A percentile compares a stretch with the other conserved stretches of the same genome.
phyloP scores from a whole-genome alignment of 495 filamentous ascomycete genomes.

The Penicillium riverlandense region DNA sequence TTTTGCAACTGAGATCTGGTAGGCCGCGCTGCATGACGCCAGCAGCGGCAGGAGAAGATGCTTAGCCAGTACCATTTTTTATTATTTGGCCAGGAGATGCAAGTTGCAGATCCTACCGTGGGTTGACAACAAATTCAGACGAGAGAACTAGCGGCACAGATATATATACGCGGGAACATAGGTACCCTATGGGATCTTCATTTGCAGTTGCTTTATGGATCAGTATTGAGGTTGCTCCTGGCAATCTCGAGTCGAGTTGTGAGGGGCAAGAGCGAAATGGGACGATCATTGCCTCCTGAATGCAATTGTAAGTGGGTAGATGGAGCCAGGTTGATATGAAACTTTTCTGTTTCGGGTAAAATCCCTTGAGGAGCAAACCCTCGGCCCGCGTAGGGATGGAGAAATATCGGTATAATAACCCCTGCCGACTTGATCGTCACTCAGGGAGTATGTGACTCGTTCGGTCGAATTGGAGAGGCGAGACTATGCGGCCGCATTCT shows the following conservation, averaged over 20 bases:
- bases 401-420: slow-evolving; percentile 8
- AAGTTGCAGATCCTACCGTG: slow-evolving; percentile 1
- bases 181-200: no score
- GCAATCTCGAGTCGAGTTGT: neutral
- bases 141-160: no score
- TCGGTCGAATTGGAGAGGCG: no score
- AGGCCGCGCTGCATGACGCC: slow-evolving; percentile 20
- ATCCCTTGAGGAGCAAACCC: slow-evolving; percentile 10
- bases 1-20: slow-evolving; percentile 33
- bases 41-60: slow-evolving; percentile 21
- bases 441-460: neutral
- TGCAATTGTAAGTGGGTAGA: neutral
- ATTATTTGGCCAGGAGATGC: neutral
- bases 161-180: no score
- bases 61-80: slow-evolving; percentile 13
- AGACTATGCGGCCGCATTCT: no score
- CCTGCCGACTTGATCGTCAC: no score
- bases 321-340: neutral
- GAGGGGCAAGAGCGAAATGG: neutral
- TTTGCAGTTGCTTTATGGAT: no score
- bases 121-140: neutral
- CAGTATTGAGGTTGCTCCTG: no score
- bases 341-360: slow-evolving; percentile 10
- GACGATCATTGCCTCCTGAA: slow-evolving; percentile 4
- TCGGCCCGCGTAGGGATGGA: neutral